Evolutionary conservation across 2,329 filamentous ascomycete species (phyloP), one percentile per base, ranked within the genome.

Genomic region (Keithomyces neogunnii): DNA sequence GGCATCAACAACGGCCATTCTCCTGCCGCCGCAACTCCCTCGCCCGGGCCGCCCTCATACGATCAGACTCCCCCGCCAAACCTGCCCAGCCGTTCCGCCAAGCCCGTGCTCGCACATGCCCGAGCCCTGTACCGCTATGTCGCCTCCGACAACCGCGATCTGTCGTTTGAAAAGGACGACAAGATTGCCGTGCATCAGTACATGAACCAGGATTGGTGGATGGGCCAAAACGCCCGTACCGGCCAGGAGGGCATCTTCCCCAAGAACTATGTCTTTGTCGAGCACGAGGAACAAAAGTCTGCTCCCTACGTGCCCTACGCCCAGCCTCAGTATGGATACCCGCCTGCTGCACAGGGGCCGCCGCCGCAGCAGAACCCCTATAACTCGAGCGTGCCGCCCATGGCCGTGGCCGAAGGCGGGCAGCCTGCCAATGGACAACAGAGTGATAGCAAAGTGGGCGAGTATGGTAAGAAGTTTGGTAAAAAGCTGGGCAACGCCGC

Each of bases 201-300:
- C 74, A 93, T 96, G 86, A 97, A 97, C 70, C 82, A 85, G 56
- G 91, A 97, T 70, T 97, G 92, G 92, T 96, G 90, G 89, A 85
- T 89, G 76, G 92, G 92, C 59, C 82, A 81, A 60, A 96, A 95
- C 70, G 75, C 85, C 63, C 83, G 89, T 49, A 95, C 90, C 7
- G 86, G 86, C 51, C 73, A 81, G 59, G 89, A 95, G 71, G 92
- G 92, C 61, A 96, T 97, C 66, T 97, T 97, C 78, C 92, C 92
- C n/a, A 82, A 86, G 60, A 89, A 81, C 66, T 97, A 97, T 66
- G 91, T 95, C 56, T 74, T 88, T 48, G 71, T 87, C 48, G 84
- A 91, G 60, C 77, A 86, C 58, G 83, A 86, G 67, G 65, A 64
- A 57, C 60, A 70, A 56, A 69, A 75, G 60, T 68, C 47, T n/a